Evolutionary conservation across 352 stramenopile species (phyloP), one percentile per base, ranked within the genome.

Genomic region (Elongisporangium undulatum): DNA sequence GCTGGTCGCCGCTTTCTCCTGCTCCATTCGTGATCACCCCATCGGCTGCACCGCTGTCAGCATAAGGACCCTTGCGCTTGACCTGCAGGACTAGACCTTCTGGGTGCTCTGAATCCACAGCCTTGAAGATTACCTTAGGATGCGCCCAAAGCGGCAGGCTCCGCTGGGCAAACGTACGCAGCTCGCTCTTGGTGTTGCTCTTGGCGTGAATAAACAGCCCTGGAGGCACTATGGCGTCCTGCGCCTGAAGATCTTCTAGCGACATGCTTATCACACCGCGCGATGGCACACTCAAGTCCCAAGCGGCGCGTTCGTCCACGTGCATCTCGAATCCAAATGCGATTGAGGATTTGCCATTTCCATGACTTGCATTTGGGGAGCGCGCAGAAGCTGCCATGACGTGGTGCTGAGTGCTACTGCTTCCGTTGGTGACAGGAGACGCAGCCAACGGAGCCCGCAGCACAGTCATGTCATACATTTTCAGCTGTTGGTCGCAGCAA

Each of bases 91-190:
- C 50, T 23, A 71, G 67, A 4, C 84, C 84, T 12, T 73, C 55
- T 16, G 81, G 82, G 34, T 77, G 67, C 6, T 85, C 72, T 1
- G 61, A 56, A 23, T 89, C 77, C 6, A 83, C 73, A 2, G 78
- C 79, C 61, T 69, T 75, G 56, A 93, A 93, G 10, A 64, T 76
- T 45, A 89, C 74, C 57, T 91, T 93, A 17, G 84, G 84, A 52
- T 91, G 84, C 0, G 84, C 84, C 84, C 84, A 93, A 3, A 93
- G 54, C 16, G 84, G 82, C 17, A 93, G 54, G 13, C 75, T 80
- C 49, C 77, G 68, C 59, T 85, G 80, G 15, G 72, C 67, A 64
- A 80, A 91, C 10, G 84, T 89, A 21, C 80, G 78, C 21, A 93
- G 59, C 62, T 93, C 84, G 58, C 73, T 89, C 55, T 81, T 88